Conservation (phyloP, 768 basidiomycete genomes). For the Rhizopogon vinicolor region DNA sequence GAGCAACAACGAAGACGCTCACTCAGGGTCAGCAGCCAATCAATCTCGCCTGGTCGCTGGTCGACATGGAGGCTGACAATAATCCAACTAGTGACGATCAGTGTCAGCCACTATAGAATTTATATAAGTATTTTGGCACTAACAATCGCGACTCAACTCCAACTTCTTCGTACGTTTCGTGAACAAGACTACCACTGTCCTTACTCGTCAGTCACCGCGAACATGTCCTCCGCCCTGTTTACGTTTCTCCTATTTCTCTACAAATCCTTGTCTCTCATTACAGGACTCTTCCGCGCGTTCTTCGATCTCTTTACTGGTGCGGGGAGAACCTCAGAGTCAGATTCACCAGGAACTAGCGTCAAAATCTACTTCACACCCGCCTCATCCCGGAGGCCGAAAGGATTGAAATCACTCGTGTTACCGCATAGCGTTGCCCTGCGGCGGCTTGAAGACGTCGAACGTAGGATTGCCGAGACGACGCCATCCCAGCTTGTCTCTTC, state of each 20-base stretch:
- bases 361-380: not conserved
- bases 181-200: conserved; percentile 7
- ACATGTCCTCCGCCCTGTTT: conserved; percentile 7
- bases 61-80: too few species aligned
- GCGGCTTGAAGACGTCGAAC: not conserved
- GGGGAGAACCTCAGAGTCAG: conserved; percentile 7
- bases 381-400: not conserved
- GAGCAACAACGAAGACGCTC: not conserved
- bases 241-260: conserved; percentile 11
- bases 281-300: conserved; percentile 24
- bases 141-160: too few species aligned
- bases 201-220: conserved; percentile 9
- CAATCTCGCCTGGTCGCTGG: too few species aligned
- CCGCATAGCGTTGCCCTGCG: not conserved
- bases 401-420: not conserved
- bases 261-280: conserved; percentile 18
- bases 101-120: not conserved
- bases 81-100: too few species aligned
- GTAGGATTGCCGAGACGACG: not conserved
- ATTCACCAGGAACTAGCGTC: not conserved
- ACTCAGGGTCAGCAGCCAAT: too few species aligned
- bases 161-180: not conserved
- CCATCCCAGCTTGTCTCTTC: too few species aligned
- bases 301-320: conserved; percentile 14
- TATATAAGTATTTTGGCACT: not conserved